Evolutionary conservation across 306 rosid genomes (phyloP), one percentile per base, ranked within the genome.

Genomic region (Trichosanthes truncata): DNA sequence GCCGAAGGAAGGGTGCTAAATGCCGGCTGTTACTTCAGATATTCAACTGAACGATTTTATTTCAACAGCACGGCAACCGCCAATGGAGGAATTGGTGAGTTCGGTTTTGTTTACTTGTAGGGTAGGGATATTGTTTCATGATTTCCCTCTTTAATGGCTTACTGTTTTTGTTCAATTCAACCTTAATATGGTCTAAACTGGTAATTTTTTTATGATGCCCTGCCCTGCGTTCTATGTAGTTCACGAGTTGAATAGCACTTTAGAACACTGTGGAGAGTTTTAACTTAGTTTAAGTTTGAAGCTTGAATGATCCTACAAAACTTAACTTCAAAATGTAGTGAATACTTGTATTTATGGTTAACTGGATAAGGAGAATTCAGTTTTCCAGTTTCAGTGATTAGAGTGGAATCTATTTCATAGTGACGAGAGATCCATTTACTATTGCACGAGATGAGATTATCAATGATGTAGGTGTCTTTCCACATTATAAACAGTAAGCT

Each of bases 11-110:
- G 94, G 80, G 89, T 76, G 5, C 29, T 92, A 77, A 90, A 88
- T 78, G 86, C 92, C 20, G 94, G 97, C 9, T 92, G 97, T 79
- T 92, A 88, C 66, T 61, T 88, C 82, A 88, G 97, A 61, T 90
- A 81, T 80, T 92, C 97, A 3, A 68, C 81, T 0, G 80, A 87
- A 3, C 87, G 83, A 81, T 92, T 92, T 55, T 90, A 88, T 49
- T n/a, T 36, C 20, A 82, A 86, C 80, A 90, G 85, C 80, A 84
- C 94, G 1, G 79, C 79, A 3, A 38, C 35, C 21, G 62, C 29
- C 3, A 33, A 53, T 2, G 35, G 69, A 78, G 67, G 78, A 82
- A 83, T 69, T 41, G 78, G 80, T 68, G 89, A 93, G 90, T 57
- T 63, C 14, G 31, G 84, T 76, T 55, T 33, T 38, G 21, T 56